These are phyloP conservation scores for Polychaeton citri DNA, from an alignment of 2,329 filamentous ascomycete genomes.

Conservation along the genomic window DNA sequence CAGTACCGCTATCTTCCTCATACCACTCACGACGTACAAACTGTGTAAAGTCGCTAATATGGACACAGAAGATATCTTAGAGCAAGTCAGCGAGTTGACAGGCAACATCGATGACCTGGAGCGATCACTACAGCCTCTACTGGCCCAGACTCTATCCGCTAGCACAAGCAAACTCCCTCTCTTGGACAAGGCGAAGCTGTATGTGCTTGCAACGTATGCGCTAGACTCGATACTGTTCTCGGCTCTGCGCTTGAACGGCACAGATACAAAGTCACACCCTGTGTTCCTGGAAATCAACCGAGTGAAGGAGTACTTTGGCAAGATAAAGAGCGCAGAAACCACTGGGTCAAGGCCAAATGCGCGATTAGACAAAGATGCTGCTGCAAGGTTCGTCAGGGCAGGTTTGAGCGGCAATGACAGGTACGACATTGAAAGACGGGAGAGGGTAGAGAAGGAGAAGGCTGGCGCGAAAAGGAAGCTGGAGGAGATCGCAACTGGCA, in stretches of 20 bases:
- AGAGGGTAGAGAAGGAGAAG: slow-evolving; percentile 23
- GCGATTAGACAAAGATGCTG: slow-evolving; percentile 59
- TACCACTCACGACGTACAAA: too few relatives aligned
- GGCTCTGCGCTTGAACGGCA: slow-evolving; percentile 63
- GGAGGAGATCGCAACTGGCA: slow-evolving; percentile 19
- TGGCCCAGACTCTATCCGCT: slow-evolving; percentile 50
- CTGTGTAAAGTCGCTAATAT: too few relatives aligned
- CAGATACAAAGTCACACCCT: slow-evolving; percentile 70
- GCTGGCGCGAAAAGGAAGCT: slow-evolving; percentile 23
- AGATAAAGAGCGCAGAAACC: slow-evolving; percentile 68
- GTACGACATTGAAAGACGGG: slow-evolving; percentile 28
- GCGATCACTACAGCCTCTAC: slow-evolving; percentile 58
- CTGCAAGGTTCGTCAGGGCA: slow-evolving; percentile 67
- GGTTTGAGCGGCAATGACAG: slow-evolving; percentile 47
- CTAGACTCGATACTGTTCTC: slow-evolving; percentile 85
- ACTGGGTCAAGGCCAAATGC: slow-evolving; percentile 44
- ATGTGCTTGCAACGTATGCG: slow-evolving; percentile 75
- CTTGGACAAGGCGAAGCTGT: slow-evolving; percentile 90
- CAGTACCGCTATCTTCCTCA: too few relatives aligned
- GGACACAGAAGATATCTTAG: slow-evolving; percentile 46
- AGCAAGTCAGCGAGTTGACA: slow-evolving; percentile 58
- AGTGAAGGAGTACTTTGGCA: slow-evolving; percentile 82
- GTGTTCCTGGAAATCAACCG: slow-evolving; percentile 76
- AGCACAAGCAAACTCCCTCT: slow-evolving; percentile 69
- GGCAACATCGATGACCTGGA: slow-evolving; percentile 65